These are phyloP conservation scores for Jatropha curcas DNA, from an alignment of 345 rosid species.

Conservation along the genomic window DNA sequence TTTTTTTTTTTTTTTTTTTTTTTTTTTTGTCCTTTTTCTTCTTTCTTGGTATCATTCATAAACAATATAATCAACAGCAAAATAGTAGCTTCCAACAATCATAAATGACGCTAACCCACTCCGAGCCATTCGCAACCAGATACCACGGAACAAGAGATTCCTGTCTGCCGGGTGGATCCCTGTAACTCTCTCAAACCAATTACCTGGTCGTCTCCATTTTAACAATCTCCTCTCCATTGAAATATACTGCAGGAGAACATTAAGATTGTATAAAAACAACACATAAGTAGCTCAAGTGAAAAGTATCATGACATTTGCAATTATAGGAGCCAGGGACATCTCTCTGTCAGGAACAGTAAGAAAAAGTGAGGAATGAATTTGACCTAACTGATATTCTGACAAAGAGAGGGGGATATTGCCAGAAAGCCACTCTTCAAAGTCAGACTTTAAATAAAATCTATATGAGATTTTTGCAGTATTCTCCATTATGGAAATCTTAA, in stretches of 20 bases:
- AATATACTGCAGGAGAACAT: slow-evolving; percentile 47
- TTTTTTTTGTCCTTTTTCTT: background rate
- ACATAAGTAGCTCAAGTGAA: background rate
- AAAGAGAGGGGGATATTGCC: background rate
- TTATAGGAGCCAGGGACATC: background rate
- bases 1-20: too few relatives aligned
- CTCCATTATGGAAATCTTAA: background rate
- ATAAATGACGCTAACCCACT: slow-evolving; percentile 63
- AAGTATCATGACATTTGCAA: background rate
- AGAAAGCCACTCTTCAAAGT: background rate
- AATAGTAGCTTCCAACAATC: slow-evolving; percentile 69
- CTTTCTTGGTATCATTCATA: background rate
- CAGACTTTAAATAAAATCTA: background rate
- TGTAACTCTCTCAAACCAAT: slow-evolving; percentile 69
- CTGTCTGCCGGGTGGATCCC: slow-evolving; percentile 94
- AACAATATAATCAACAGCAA: slow-evolving; percentile 37
- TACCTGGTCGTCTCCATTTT: slow-evolving; percentile 77
- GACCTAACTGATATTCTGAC: background rate
- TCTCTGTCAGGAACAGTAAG: background rate
- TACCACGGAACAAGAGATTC: slow-evolving; percentile 62
- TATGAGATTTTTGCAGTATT: background rate
- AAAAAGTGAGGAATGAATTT: background rate
- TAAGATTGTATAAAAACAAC: slow-evolving; percentile 3
- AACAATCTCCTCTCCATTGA: slow-evolving; percentile 74
- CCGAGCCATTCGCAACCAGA: slow-evolving; percentile 65